Evolutionary conservation across 1,284 basidiomycete genomes (phyloP).

Genomic region (Termitomyces sp.): DNA sequence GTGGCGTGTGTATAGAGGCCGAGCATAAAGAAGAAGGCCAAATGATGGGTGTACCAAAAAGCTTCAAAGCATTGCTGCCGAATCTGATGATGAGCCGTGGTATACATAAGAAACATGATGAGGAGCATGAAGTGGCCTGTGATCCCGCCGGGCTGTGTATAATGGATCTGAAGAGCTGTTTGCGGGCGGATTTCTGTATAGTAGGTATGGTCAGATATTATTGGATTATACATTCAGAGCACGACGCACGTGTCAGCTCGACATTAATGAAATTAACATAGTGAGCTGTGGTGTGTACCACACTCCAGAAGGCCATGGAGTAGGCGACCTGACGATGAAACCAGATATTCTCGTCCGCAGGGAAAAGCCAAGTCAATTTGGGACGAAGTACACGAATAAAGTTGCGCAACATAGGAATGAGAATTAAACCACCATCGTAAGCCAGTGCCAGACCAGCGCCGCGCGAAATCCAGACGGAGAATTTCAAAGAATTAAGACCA

Average conservation of each 20-base stretch:
- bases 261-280: conserved; percentile 91
- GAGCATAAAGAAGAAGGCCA: conserved; percentile 90
- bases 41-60: conserved; percentile 92
- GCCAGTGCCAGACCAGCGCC: conserved; percentile 85
- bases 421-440: conserved; percentile 76
- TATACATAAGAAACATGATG: conserved; percentile 83
- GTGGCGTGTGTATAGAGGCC: conserved; percentile 84
- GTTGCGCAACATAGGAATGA: conserved; percentile 84
- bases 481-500: conserved; percentile 71
- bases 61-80: conserved; percentile 85
- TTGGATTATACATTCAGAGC: conserved; percentile 3
- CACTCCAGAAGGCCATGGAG: conserved; percentile 81
- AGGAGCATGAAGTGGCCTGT: conserved; percentile 89
- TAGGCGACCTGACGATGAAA: conserved; percentile 91
- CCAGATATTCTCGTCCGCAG: conserved; percentile 89
- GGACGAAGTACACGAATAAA: conserved; percentile 77
- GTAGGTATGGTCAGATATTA: neutral
- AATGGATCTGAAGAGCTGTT: conserved; percentile 77
- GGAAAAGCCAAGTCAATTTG: conserved; percentile 70
- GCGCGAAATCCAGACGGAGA: conserved; percentile 81
- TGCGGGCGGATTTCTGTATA: conserved; percentile 71
- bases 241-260: conserved; percentile 63
- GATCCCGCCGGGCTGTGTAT: conserved; percentile 79
- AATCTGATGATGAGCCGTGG: conserved; percentile 79
- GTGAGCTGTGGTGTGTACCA: conserved; percentile 86